Evolutionary conservation across 768 basidiomycete genomes (phyloP).

Genomic region (Pleurotus eryngii): DNA sequence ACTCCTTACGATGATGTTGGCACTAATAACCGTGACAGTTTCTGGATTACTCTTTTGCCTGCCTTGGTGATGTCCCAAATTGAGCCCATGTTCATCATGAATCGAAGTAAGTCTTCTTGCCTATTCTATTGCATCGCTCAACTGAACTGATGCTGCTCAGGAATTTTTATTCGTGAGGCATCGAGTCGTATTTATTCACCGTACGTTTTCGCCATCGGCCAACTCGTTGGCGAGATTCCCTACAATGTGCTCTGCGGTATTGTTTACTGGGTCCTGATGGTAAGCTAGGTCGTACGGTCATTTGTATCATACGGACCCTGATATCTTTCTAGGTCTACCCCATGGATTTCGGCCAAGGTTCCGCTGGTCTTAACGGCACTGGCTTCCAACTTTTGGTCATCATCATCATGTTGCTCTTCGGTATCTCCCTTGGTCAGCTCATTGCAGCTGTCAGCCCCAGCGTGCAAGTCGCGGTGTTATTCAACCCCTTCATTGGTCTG

Average conservation of each 20-base stretch:
- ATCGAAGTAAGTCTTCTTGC: slow-evolving; percentile 37
- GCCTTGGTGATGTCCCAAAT: slow-evolving; percentile 79
- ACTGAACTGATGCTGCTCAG: slow-evolving; percentile 10
- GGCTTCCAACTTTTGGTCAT: slow-evolving; percentile 71
- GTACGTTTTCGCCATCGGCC: slow-evolving; percentile 79
- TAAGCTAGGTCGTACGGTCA: no score
- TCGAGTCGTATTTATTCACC: slow-evolving; percentile 86
- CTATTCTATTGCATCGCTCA: background rate
- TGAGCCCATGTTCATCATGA: slow-evolving; percentile 80
- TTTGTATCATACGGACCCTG: no score
- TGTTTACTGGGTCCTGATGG: slow-evolving; percentile 76
- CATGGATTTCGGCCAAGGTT: slow-evolving; percentile 63
- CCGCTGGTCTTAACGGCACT: slow-evolving; percentile 55
- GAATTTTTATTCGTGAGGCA: slow-evolving; percentile 50
- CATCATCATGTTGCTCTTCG: slow-evolving; percentile 62
- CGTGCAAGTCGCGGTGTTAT: slow-evolving; percentile 74
- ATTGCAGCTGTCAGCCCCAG: slow-evolving; percentile 76
- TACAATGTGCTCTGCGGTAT: slow-evolving; percentile 67
- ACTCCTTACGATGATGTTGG: background rate
- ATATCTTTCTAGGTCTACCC: slow-evolving; percentile 40
- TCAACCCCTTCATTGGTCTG: slow-evolving; percentile 72
- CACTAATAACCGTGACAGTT: slow-evolving; percentile 30
- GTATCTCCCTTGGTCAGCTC: slow-evolving; percentile 70
- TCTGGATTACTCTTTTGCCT: slow-evolving; percentile 66
- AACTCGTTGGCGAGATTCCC: slow-evolving; percentile 79